Base-by-base conservation (phyloP, 192 early-diverging fungal genomes). In the Coemansia sp. region DNA sequence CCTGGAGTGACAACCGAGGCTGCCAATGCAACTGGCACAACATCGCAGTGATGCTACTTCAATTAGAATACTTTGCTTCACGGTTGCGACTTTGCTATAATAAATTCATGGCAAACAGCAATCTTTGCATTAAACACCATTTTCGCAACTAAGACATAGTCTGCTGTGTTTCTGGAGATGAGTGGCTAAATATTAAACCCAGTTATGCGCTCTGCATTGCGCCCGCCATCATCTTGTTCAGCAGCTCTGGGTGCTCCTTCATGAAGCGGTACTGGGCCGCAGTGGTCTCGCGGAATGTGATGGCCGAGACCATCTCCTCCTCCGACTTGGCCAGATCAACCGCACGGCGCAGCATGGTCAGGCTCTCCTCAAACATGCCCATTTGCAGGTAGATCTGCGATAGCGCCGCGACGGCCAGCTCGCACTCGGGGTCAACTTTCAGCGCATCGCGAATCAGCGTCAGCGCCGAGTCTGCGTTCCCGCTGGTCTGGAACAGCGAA, bases 371-470 rank as follows among this genome's bases (percentile, higher is more conserved):
- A 41, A 93, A 81, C 65, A 87, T 84, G 67, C 90, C 91, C 51
- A 90, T 81, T 58, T 95, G 90, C 47, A 91, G 69, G 64, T 90
- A 89, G 45, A 91, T 80, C 61, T 90, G 87, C 54, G 83, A 84
- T 31, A 88, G 75, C 22, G 87, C 83, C 14, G 87, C 86, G 43
- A 88, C 82, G 10, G 96, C 95, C 64, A 95, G 88, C 70, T 99
- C 96, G 70, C 96, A 96, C 47, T 88, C 82, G n/a, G 94, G 86
- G 60, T 99, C 96, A 29, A 90, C 90, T 66, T 91, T 84, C 39
- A 92, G 79, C 5, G 95, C 94, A 20, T 84, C 75, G 27, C 81
- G 78, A 64, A 90, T 92, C 52, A 90, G 68, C 23, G 69, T 62
- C 81, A 91, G 85, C 22, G 95, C 89, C 50, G 75, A 71, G 36